A percentile compares a stretch with the other conserved stretches of the same genome.
Evolutionary conservation across 371 early-diverging fungal species (phyloP).

Genomic region (Paraphysoderma sedebokerense): DNA sequence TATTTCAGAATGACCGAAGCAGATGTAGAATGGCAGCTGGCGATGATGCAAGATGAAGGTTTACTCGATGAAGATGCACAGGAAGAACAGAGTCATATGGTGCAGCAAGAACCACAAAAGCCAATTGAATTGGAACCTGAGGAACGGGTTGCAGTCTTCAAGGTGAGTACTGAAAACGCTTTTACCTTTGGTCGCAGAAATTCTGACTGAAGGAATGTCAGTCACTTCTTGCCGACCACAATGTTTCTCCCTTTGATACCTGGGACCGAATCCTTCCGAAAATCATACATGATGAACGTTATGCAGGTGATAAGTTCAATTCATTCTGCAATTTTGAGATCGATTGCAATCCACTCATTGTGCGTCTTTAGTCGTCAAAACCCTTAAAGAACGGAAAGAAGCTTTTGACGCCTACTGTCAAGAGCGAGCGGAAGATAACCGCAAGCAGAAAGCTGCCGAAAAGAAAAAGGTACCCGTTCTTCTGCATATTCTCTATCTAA

Average conservation of each 20-base stretch:
- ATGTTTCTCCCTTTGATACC: conserved; percentile 50
- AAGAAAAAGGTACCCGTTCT: no score
- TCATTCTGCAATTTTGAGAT: no score
- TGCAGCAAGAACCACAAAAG: conserved; percentile 1
- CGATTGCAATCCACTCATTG: no score
- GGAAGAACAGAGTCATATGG: conserved; percentile 2
- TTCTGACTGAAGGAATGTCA: not conserved
- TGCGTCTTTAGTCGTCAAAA: no score
- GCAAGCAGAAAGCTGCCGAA: no score
- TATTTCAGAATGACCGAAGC: conserved; percentile 42
- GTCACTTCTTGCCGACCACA: conserved; percentile 38
- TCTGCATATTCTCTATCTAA: no score
- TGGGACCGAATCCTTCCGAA: conserved; percentile 47
- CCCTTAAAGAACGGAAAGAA: no score
- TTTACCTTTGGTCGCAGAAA: not conserved
- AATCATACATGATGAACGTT: conserved; percentile 34
- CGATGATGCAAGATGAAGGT: conserved; percentile 32
- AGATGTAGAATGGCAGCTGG: conserved; percentile 46
- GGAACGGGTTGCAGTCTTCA: conserved; percentile 18
- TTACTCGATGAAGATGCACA: conserved; percentile 11
- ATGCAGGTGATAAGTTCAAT: conserved; percentile 25
- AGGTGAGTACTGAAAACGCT: conserved; percentile 8
- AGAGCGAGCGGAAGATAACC: no score
- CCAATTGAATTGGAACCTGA: conserved; percentile 10
- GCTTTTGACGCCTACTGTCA: no score